phyloP scores from a whole-genome alignment of 2,329 filamentous ascomycete genomes.

The Hansfordia pulvinata region DNA sequence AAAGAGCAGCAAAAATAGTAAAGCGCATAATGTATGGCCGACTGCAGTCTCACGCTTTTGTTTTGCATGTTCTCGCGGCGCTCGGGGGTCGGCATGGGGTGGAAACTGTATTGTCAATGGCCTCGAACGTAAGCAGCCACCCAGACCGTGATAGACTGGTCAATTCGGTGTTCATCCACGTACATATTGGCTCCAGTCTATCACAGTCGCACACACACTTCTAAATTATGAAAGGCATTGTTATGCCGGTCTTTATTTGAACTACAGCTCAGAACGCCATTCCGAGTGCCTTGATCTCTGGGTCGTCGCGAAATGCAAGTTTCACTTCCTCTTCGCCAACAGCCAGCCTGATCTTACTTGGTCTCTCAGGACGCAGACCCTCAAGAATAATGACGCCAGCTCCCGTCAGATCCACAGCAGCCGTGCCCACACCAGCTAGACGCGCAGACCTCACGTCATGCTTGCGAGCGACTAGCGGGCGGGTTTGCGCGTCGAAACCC shows the following conservation, averaged over 20 bases:
- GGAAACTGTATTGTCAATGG: too few species aligned
- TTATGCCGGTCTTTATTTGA: constrained; percentile 7
- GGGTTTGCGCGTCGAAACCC: neutral
- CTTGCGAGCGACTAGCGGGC: constrained; percentile 20
- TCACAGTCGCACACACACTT: too few species aligned
- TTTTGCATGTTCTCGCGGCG: too few species aligned
- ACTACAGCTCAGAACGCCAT: constrained; percentile 27
- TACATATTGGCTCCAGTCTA: too few species aligned
- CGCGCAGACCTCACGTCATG: constrained; percentile 8
- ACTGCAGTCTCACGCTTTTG: too few species aligned
- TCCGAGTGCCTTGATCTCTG: constrained; percentile 70
- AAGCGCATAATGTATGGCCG: too few species aligned
- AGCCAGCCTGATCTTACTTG: constrained; percentile 73
- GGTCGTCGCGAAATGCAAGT: constrained; percentile 77
- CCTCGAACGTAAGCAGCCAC: too few species aligned
- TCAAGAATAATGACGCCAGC: constrained; percentile 83
- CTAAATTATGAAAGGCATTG: too few species aligned
- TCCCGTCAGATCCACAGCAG: constrained; percentile 72
- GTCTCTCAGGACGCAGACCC: constrained; percentile 65
- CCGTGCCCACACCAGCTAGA: constrained; percentile 39
- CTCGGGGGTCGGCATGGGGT: too few species aligned
- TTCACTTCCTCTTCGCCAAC: constrained; percentile 86
- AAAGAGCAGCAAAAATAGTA: too few species aligned
- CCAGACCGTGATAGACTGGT: too few species aligned
- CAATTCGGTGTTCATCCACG: too few species aligned